Conservation (phyloP, 805 yeast genomes). For the Monosporozyma aerobia region DNA sequence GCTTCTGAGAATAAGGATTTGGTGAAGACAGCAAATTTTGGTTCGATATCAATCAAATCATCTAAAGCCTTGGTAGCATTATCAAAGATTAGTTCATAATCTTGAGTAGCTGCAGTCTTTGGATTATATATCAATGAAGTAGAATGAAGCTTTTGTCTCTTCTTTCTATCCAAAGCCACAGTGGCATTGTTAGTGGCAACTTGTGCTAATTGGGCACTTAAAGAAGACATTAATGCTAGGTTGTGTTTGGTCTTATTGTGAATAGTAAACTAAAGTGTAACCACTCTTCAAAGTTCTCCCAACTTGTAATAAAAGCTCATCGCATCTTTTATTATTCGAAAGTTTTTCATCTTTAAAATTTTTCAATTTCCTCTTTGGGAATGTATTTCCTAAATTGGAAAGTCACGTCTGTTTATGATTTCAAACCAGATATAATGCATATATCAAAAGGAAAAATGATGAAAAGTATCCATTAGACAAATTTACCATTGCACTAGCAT, state of each 20-base stretch:
- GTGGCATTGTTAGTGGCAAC: conserved; percentile 58
- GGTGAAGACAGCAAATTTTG: conserved; percentile 62
- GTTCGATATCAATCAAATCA: conserved; percentile 62
- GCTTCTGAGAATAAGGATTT: conserved; percentile 75
- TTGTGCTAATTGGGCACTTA: conserved; percentile 73
- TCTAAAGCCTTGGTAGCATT: conserved; percentile 67
- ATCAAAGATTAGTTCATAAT: conserved; percentile 69
- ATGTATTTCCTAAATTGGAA: background rate
- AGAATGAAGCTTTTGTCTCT: conserved; percentile 77
- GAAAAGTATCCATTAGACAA: no score
- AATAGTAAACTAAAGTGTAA: background rate
- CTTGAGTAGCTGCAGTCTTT: conserved; percentile 87
- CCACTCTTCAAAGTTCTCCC: background rate
- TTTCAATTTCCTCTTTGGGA: background rate
- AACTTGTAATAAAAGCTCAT: conserved; percentile 8
- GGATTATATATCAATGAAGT: conserved; percentile 82
- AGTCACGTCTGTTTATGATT: background rate
- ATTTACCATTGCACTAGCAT: no score
- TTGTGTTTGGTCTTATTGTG: background rate
- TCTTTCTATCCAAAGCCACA: conserved; percentile 75
- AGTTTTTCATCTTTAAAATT: background rate
- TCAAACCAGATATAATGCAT: background rate
- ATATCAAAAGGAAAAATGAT: no score
- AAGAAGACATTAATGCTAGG: conserved; percentile 39
- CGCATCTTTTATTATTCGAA: conserved; percentile 7